These are phyloP conservation scores for Aspergillus costaricaensis DNA, from an alignment of 2,329 filamentous ascomycete genomes.

Conservation along the genomic window DNA sequence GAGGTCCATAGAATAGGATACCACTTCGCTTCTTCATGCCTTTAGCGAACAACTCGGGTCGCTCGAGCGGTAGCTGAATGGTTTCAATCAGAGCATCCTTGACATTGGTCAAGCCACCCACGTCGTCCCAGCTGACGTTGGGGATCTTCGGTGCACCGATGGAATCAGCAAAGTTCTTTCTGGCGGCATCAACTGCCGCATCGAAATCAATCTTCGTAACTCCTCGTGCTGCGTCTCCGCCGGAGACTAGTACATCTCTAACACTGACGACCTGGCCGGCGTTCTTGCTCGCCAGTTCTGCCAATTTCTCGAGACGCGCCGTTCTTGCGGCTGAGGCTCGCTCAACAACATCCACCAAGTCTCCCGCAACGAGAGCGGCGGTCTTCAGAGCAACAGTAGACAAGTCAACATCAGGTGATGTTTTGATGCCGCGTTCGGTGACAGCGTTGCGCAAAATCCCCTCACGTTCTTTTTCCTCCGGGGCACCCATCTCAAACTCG, in stretches of 20 bases:
- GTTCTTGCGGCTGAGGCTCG: conserved; percentile 77
- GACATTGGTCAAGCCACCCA: conserved; percentile 88
- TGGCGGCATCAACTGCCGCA: conserved; percentile 87
- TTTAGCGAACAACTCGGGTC: conserved; percentile 91
- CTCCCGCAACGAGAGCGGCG: conserved; percentile 89
- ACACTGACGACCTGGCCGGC: conserved; percentile 57
- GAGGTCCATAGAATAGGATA: conserved; percentile 97
- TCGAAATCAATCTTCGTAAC: conserved; percentile 85
- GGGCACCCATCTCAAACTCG: conserved; percentile 89
- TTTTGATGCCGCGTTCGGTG: conserved; percentile 70
- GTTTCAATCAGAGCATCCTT: conserved; percentile 98
- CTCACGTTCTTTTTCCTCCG: conserved; percentile 89
- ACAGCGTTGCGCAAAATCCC: conserved; percentile 80
- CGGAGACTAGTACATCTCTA: conserved; percentile 83
- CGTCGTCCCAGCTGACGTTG: conserved; percentile 94
- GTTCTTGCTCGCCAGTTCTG: conserved; percentile 43
- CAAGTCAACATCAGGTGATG: conserved; percentile 82
- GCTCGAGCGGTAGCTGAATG: conserved; percentile 86
- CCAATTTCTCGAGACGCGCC: conserved; percentile 73
- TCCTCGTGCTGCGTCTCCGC: conserved; percentile 75
- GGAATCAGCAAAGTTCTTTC: conserved; percentile 96
- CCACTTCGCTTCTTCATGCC: conserved; percentile 98
- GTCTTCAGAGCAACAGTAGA: conserved; percentile 88
- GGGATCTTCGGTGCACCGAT: conserved; percentile 98
- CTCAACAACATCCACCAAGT: conserved; percentile 91